Base-by-base conservation (phyloP, 768 basidiomycete species). In the Rhodosporidiobolus sp. region DNA sequence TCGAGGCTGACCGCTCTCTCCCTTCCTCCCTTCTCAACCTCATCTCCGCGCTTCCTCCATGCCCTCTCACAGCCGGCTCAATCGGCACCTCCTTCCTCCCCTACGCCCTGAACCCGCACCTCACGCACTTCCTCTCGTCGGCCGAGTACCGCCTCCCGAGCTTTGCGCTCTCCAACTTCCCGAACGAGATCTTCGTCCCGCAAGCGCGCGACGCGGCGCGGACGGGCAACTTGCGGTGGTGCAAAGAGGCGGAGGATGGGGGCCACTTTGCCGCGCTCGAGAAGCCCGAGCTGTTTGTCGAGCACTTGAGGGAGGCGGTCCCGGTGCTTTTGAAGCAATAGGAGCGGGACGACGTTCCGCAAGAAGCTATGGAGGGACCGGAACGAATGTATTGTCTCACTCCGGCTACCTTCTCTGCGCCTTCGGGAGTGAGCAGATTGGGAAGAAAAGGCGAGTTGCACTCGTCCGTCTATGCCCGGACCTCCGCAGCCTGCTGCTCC, bases 221-320 rank as follows among this genome's bases (percentile, higher is more conserved):
- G 30, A 63, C 70, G 16, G 70, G 63, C 34, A 54, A 34, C 30
- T 10, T 71, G 17, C 32, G 30, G 28, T 71, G 74, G 69, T 14
- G 19, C 34, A 71, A 68, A 35, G 67, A 73, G 28, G 63, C 67
- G 1, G 59, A 69, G 1, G 67, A 71, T 9, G 74, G 74, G 14
- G 74, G 70, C 4, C 70, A 75, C 26, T 75, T 75, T 38, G 63
- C 74, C 0, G 58, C 67, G 55, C 30, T 72, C 52, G 74, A 75
- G 52, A 46, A 52, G 56, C 74, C 74, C 10, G n/a, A 58, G 17
- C 50, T 65, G 7, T 65, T 75, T 20, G 59, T 16, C 6, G 38
- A 65, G n/a, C 72, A 73, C 24, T 32, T 73, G 6, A 53, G 60
- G 43, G 67, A 69, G 55, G 72, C 72, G 10, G n/a, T 73, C 4